phyloP scores from a whole-genome alignment of 2,329 filamentous ascomycete species.

The Diaporthe ampelina region DNA sequence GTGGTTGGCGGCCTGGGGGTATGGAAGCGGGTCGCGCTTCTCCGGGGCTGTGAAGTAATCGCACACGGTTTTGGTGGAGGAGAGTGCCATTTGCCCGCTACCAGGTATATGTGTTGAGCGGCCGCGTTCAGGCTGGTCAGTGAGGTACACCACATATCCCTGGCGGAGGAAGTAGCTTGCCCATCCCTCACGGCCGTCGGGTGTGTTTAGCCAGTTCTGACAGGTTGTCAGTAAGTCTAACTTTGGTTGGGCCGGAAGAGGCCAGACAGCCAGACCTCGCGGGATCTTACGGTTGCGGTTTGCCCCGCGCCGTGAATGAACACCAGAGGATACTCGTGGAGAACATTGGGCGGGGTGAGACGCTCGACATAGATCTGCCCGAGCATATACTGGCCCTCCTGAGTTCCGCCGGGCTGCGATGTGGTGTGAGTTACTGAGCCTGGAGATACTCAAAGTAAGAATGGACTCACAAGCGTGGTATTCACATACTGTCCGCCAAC shows the following conservation, averaged over 20 bases:
- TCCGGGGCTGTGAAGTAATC: constrained; percentile 50
- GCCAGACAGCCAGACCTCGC: too few species aligned
- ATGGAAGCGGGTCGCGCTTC: constrained; percentile 39
- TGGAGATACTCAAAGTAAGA: neutral
- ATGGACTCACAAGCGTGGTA: neutral
- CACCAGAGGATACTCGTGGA: constrained; percentile 25
- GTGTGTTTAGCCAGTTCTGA: constrained; percentile 60
- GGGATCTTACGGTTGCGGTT: constrained; percentile 23
- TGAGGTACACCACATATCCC: constrained; percentile 59
- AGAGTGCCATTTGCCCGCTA: neutral
- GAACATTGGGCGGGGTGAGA: constrained; percentile 8
- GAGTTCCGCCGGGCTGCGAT: neutral
- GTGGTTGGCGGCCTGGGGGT: constrained; percentile 49
- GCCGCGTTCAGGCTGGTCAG: constrained; percentile 58
- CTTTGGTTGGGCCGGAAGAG: rapidly evolving
- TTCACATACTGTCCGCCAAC: constrained; percentile 26
- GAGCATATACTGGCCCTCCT: constrained; percentile 14
- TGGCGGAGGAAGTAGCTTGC: constrained; percentile 57
- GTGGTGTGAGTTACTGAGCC: neutral
- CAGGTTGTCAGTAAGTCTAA: neutral
- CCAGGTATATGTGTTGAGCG: constrained; percentile 46
- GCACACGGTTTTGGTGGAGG: neutral
- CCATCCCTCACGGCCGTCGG: constrained; percentile 62
- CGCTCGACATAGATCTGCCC: constrained; percentile 40
- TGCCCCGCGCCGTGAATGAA: constrained; percentile 31